Evolutionary conservation across 805 yeast species (phyloP), one percentile per base, ranked within the genome.

Genomic region (Candida pini): DNA sequence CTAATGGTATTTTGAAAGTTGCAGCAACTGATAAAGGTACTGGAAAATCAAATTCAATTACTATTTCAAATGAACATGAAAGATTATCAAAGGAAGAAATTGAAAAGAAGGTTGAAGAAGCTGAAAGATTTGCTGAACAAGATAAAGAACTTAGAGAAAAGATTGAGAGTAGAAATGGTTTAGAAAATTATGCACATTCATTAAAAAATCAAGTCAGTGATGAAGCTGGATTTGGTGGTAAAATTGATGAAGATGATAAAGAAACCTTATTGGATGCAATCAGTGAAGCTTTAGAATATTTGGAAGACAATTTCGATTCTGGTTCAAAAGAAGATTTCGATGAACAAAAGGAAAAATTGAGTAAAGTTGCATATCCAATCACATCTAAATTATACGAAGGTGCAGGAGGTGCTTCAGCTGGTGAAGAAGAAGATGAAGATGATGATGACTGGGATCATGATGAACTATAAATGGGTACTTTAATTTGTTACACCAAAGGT

Each of bases 71-170:
- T 37, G 69, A 66, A 45, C 63, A 68, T 38, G 68, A 68, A 41
- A 73, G 79, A 71, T 67, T 74, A 55, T 72, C 78, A 39, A 77
- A 86, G 69, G 96, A 89, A 44, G 96, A 88, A 45, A 89, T 90
- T 54, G 97, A 90, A 54, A 86, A 90, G 68, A 90, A 90, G 96
- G 96, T 90, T 45, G 92, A 79, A 58, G 97, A 90, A 60, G 97
- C 97, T 51, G 97, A 88, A 66, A 82, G 84, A 68, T 90, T 68
- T 55, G 95, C 95, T 48, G 87, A 84, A 53, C 94, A 88, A 64
- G 97, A 90, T 66, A 81, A 79, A 49, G 79, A 75, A 51, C 72
- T 86, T 41, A 83, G 89, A 58, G 76, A 76, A 42, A 85, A 85
- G 73, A 80, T 90, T 53, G 94, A 83, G 68, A 78, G 95, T 43